Evolutionary conservation across 192 early-diverging fungal genomes (phyloP).

Genomic region (Umbelopsis vinacea): DNA sequence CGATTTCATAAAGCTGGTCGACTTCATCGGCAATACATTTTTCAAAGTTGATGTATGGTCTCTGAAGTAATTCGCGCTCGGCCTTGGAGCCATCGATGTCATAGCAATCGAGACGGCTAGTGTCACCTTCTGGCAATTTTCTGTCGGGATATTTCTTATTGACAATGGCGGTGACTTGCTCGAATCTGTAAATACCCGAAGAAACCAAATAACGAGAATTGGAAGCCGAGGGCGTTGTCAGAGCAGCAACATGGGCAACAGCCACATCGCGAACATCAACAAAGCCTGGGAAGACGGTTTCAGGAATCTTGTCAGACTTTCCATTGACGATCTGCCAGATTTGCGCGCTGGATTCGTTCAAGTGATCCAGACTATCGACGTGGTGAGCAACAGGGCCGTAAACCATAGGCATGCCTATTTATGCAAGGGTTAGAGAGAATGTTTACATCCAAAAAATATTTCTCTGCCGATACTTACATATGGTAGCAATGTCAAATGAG

Average conservation of each 20-base stretch:
- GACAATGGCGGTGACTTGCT: neutral
- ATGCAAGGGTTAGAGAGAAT: neutral
- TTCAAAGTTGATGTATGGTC: constrained; percentile 11
- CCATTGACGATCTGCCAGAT: constrained; percentile 8
- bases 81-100: constrained; percentile 7
- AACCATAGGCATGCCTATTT: constrained; percentile 2
- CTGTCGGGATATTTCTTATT: neutral
- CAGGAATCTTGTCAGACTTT: neutral
- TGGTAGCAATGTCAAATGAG: constrained; percentile 9
- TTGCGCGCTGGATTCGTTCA: neutral
- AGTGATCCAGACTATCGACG: neutral
- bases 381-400: neutral
- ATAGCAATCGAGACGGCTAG: constrained; percentile 7
- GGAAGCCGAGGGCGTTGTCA: neutral
- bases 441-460: neutral
- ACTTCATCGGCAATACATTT: constrained; percentile 10
- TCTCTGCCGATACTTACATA: neutral
- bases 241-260: neutral
- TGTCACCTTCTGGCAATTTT: neutral
- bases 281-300: neutral
- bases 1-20: constrained; percentile 6
- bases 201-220: neutral
- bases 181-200: neutral
- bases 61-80: neutral
- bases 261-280: constrained; percentile 15